Base-by-base conservation (phyloP, 176 grass and related monocot species). In the Melocanna baccifera region DNA sequence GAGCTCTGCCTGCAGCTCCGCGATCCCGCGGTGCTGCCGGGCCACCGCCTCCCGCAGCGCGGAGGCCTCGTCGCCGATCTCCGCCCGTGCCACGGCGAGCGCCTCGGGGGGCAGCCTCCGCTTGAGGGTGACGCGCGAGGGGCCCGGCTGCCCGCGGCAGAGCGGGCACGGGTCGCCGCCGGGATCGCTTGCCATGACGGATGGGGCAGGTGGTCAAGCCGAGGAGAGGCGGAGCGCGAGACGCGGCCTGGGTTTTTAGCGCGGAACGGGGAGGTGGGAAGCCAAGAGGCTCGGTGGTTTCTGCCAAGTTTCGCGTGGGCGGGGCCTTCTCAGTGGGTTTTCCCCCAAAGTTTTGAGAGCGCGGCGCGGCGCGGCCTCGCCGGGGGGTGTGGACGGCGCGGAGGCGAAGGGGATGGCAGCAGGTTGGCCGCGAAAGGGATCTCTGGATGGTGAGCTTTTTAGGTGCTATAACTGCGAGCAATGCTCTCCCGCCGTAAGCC, bases 1-100 rank as follows among this genome's bases (percentile, higher is more conserved):
- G 16, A 97, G 94, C 78, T 97, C 94, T 45, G 61, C 65, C 2
- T 82, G 79, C 69, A 97, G 85, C 45, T 42, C 78, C 19, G 76
- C 78, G 7, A 83, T 62, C 12, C 43, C 72, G 9, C 45, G 75
- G 8, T 84, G 87, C 20, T 88, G 90, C n/a, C 81, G 55, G 67
- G 71, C 83, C 19, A 94, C 65, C 4, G 52, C 18, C 62, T 92
- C 79, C 12, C 89, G 74, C 12, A 88, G 84, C 59, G 64, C 69
- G 19, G 40, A 12, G 16, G 85, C 79, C 61, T 85, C 88, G 23
- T 75, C 75, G 18, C 15, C 68, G 20, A 9, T 46, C 22, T 28
- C 69, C 16, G 45, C 75, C 62, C 43, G 52, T 34, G 69, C 79
- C 67, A 67, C 30, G 22, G 48, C 26, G 4, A 22, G 4, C 9